Evolutionary conservation across 805 yeast species (phyloP).

Genomic region (Isabelozyma rhagii): DNA sequence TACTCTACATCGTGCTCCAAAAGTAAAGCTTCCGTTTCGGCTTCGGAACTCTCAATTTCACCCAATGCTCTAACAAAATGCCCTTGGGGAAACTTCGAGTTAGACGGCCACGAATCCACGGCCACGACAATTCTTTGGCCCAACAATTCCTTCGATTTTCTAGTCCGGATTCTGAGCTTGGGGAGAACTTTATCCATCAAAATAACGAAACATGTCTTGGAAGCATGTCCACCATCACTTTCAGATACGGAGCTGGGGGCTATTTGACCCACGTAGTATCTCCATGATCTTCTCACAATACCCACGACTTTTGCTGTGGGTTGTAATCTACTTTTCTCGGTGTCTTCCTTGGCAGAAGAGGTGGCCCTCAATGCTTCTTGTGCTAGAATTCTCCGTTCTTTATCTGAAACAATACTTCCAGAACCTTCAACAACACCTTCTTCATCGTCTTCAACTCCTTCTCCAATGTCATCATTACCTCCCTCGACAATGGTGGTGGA

Average conservation of each 20-base stretch:
- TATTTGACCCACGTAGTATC: slow-evolving; percentile 92
- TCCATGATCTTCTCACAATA: slow-evolving; percentile 86
- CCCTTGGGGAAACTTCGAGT: slow-evolving; percentile 86
- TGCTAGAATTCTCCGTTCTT: slow-evolving; percentile 68
- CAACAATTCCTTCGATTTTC: slow-evolving; percentile 77
- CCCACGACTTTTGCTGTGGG: slow-evolving; percentile 97
- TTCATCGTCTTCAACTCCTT: slow-evolving; percentile 56
- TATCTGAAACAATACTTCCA: slow-evolving; percentile 54
- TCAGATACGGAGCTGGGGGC: slow-evolving; percentile 66
- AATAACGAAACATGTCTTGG: slow-evolving; percentile 76
- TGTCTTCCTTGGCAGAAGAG: slow-evolving; percentile 33
- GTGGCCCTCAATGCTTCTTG: slow-evolving; percentile 73
- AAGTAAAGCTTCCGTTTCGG: slow-evolving; percentile 92
- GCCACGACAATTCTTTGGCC: slow-evolving; percentile 91
- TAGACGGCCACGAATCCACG: slow-evolving; percentile 87
- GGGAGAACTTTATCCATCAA: slow-evolving; percentile 91
- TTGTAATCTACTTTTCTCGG: slow-evolving; percentile 48
- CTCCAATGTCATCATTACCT: slow-evolving; percentile 56
- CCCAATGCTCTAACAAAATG: slow-evolving; percentile 91
- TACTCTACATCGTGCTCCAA: slow-evolving; percentile 96
- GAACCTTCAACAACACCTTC: slow-evolving; percentile 21
- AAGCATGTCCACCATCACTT: slow-evolving; percentile 57
- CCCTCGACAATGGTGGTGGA: slow-evolving; percentile 78
- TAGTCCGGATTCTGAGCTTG: slow-evolving; percentile 78
- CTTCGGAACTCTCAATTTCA: slow-evolving; percentile 84